Conservation (phyloP, 345 rosid species). For the Rubroshorea leprosula region DNA sequence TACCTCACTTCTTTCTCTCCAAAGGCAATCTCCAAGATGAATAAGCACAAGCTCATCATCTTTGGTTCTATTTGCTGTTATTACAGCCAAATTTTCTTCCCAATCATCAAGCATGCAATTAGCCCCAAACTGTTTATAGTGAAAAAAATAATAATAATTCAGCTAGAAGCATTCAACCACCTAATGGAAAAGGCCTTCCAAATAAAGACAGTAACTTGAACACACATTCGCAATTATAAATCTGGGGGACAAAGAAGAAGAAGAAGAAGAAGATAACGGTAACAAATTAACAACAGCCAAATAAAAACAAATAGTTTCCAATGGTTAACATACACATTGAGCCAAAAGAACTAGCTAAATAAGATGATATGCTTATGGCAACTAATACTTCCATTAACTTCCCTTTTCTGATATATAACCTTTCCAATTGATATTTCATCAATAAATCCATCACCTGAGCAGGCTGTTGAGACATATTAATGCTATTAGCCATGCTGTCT, state of each 20-base stretch:
- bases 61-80: slow-evolving; percentile 93
- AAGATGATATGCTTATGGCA: background rate
- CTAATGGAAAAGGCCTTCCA: slow-evolving; percentile 1
- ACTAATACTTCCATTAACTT: too few relatives aligned
- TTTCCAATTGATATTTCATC: background rate
- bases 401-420: background rate
- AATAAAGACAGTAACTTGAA: background rate
- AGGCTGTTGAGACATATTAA: slow-evolving; percentile 39
- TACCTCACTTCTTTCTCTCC: slow-evolving; percentile 99
- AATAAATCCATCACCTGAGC: slow-evolving; percentile 45
- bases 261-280: too few relatives aligned
- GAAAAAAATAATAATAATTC: slow-evolving; percentile 5
- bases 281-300: background rate
- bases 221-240: background rate
- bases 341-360: background rate
- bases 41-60: slow-evolving; percentile 93
- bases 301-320: background rate
- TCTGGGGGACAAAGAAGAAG: background rate
- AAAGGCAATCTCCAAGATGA: slow-evolving; percentile 95
- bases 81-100: slow-evolving; percentile 97
- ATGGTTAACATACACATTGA: background rate
- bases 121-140: slow-evolving; percentile 43
- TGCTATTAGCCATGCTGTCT: slow-evolving; percentile 26
- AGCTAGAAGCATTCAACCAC: background rate
- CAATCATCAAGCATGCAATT: slow-evolving; percentile 93